Evolutionary conservation across 129 eudicot genomes (phyloP), one percentile per base, ranked within the genome.

Genomic region (Artemisia argyi): DNA sequence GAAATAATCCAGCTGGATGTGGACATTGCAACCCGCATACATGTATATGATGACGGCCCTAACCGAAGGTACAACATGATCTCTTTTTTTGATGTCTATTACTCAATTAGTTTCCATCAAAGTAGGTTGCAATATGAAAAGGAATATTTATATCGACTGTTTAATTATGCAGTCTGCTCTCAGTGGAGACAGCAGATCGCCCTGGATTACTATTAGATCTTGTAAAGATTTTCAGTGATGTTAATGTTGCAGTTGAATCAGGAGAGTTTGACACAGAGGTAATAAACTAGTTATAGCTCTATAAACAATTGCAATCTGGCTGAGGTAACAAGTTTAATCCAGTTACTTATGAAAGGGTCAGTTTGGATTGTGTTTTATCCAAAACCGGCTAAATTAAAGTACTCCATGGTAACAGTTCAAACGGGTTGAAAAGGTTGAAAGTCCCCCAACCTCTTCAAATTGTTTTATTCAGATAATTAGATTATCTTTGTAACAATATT

Each of bases 201-300:
- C 96, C 98, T 4, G 98, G 98, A 56, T 87, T 94, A 63, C 83
- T 94, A 54, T 97, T 94, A 65, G 98, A 94, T 81, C 97, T 94
- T 35, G 98, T 94, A 60, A 90, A 80, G 82, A 85, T 83, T 50
- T 61, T 94, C 47, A 83, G 81, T 26, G 98, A 90, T 73, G 84
- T 94, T 65, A 94, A 88, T 66, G 79, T 94, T 71, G 79, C 81
- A 17, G 97, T 94, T 56, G 83, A 84, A 79, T 90, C 97, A 1
- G 98, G 98, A 75, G 98, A 90, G 77, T 94, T 90, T 15, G 97
- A 94, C 78, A 94, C 98, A 1, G 97, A 90, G 96, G 98, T 93
- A 76, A 65, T 35, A 24, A 54, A 65, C 48, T 19, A 22, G 4
- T 10, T 20, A 46, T 58, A 44, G 47, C 53, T 71, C 53, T 42